Evolutionary conservation across 2,329 filamentous ascomycete genomes (phyloP).

Genomic region (Colletotrichum sp.): DNA sequence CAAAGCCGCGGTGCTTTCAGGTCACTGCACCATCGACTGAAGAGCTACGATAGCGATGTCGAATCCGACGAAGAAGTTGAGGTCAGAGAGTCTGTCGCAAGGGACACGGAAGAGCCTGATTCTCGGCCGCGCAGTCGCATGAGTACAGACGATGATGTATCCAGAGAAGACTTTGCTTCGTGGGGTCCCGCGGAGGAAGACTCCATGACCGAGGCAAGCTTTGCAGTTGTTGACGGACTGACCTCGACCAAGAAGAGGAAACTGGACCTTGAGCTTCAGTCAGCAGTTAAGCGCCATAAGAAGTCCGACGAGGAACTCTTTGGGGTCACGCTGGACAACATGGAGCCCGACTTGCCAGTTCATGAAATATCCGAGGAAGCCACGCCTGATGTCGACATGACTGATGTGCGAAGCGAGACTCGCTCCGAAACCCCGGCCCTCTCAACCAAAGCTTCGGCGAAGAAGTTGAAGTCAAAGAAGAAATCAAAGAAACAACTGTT

Average conservation of each 20-base stretch:
- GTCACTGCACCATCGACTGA: conserved; percentile 80
- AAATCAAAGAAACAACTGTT: conserved; percentile 81
- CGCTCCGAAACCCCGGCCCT: conserved; percentile 52
- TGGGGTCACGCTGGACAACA: conserved; percentile 61
- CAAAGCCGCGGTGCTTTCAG: conserved; percentile 68
- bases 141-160: conserved; percentile 55
- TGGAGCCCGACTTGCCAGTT: conserved; percentile 54
- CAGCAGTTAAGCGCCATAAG: conserved; percentile 79
- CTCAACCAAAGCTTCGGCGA: conserved; percentile 59
- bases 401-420: conserved; percentile 48
- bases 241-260: conserved; percentile 72
- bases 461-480: conserved; percentile 69
- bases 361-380: conserved; percentile 56
- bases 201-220: conserved; percentile 75
- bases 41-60: conserved; percentile 77
- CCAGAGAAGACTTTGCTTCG: conserved; percentile 53
- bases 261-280: conserved; percentile 70
- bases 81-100: conserved; percentile 62
- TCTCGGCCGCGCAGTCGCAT: conserved; percentile 81
- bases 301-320: conserved; percentile 82
- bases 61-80: conserved; percentile 86
- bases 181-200: conserved; percentile 64
- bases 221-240: conserved; percentile 63
- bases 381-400: conserved; percentile 49
- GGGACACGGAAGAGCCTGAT: conserved; percentile 86